Evolutionary conservation across 306 rosid genomes (phyloP).

Genomic region (Prunus padus): DNA sequence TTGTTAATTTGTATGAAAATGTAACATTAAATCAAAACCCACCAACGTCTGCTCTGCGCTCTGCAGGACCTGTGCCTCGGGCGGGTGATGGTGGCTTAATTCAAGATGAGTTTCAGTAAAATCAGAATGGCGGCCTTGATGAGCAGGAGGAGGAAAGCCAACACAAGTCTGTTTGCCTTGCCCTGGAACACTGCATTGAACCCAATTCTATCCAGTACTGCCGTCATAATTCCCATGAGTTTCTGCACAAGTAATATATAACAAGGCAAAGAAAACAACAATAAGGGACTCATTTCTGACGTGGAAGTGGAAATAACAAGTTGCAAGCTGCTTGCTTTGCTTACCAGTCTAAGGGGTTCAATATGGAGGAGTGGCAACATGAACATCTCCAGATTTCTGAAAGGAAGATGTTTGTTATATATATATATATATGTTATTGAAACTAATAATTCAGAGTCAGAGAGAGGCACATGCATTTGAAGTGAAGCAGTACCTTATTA

Average conservation of each 20-base stretch:
- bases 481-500: constrained; percentile 51
- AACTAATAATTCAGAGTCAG: neutral
- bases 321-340: neutral
- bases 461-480: neutral
- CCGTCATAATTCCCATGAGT: constrained; percentile 22
- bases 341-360: constrained; percentile 53
- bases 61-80: neutral
- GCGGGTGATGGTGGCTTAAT: neutral
- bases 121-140: constrained; percentile 25
- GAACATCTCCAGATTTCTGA: constrained; percentile 65
- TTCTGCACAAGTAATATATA: constrained; percentile 28
- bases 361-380: constrained; percentile 50
- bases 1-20: neutral
- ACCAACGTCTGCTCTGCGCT: neutral
- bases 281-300: neutral
- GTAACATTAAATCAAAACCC: neutral
- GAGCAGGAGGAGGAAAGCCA: constrained; percentile 23
- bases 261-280: neutral
- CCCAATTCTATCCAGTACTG: constrained; percentile 25
- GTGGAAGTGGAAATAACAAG: neutral
- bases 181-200: constrained; percentile 16
- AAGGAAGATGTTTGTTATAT: neutral
- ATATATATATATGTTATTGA: neutral
- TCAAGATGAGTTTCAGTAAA: constrained; percentile 4
- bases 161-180: constrained; percentile 12